Base-by-base conservation (phyloP, 257 asterid genomes). In the Fraxinus quadrangulata region DNA sequence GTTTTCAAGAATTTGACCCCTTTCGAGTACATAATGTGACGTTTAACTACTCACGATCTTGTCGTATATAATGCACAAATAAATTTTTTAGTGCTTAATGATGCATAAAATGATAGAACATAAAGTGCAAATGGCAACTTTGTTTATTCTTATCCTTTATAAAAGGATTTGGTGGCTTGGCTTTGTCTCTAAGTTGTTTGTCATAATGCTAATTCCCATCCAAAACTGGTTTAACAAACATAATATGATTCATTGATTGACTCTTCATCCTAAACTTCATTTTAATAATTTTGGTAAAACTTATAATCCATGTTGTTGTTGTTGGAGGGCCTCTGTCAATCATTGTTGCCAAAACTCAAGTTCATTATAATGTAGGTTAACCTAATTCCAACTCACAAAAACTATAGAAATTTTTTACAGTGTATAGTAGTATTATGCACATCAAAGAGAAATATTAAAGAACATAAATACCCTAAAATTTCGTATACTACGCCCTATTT, bases 81-180 rank as follows among this genome's bases (percentile, higher is more conserved):
- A n/a, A 56, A 17, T n/a, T n/a, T 56, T 26, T 56, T n/a, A n/a
- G 26, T 56, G 28, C 66, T 56, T 56, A 54, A n/a, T 54, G 65
- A 54, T 6, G n/a, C n/a, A 6, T 16, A 16, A 47, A 47, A 47
- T 47, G 21, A 14, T 47, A 47, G 59, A 47, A 47, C 16, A 47
- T 13, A 47, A 47, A 14, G n/a, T 47, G 21, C 4, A 47, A 47
- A 14, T 14, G n/a, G 56, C 24, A 54, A 1, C 1, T 54, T 51
- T 51, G 21, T 4, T 51, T 5, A 4, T 54, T 5, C 3, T 54
- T 54, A 17, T 56, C 28, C 26, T 56, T n/a, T n/a, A 56, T 8
- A 1, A 75, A 33, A 47, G 73, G 83, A 84, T 84, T 83, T 77
- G 93, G 89, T 87, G 54, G 77, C 74, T 76, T 88, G 88, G 86